A percentile compares a stretch with the other conserved stretches of the same genome.
phyloP scores from a whole-genome alignment of 1,284 basidiomycete genomes.

The Melampsora americana region DNA sequence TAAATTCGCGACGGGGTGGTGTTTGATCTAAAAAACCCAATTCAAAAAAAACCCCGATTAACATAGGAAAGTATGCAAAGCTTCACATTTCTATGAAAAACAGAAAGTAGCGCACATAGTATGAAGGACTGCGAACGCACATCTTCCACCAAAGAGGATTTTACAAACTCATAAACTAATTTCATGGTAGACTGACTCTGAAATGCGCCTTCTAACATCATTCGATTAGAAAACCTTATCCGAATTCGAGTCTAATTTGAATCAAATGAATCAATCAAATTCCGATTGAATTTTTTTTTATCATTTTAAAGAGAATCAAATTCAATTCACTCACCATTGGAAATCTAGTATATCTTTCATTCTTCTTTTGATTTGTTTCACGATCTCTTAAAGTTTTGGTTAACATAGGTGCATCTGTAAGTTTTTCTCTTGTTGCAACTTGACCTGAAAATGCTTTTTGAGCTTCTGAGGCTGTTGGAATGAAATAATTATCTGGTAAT shows the following conservation, averaged over 20 bases:
- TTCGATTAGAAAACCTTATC: constrained; percentile 73
- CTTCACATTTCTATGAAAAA: neutral
- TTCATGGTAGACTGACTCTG: constrained; percentile 71
- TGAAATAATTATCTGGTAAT: constrained; percentile 70
- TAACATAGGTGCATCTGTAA: constrained; percentile 73
- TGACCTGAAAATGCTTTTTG: constrained; percentile 65
- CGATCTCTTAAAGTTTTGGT: constrained; percentile 68
- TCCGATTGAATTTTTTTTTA: neutral
- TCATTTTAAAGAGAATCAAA: no score
- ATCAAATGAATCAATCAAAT: neutral
- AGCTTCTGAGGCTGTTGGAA: constrained; percentile 70
- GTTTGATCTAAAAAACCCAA: constrained; percentile 62
- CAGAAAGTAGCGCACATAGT: constrained; percentile 63
- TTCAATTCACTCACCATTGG: constrained; percentile 66
- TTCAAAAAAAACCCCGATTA: neutral
- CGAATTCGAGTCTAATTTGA: constrained; percentile 77
- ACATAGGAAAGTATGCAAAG: constrained; percentile 8
- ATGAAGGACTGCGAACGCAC: constrained; percentile 72
- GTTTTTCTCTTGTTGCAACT: constrained; percentile 63
- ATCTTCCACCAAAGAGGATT: constrained; percentile 67
- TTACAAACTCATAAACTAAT: constrained; percentile 76
- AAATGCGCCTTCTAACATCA: constrained; percentile 74
- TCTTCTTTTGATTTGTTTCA: constrained; percentile 56
- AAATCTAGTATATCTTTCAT: constrained; percentile 65
- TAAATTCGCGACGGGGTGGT: constrained; percentile 75